These are phyloP conservation scores for Coleophoma crateriformis DNA, from an alignment of 2,329 filamentous ascomycete genomes.

Conservation along the genomic window DNA sequence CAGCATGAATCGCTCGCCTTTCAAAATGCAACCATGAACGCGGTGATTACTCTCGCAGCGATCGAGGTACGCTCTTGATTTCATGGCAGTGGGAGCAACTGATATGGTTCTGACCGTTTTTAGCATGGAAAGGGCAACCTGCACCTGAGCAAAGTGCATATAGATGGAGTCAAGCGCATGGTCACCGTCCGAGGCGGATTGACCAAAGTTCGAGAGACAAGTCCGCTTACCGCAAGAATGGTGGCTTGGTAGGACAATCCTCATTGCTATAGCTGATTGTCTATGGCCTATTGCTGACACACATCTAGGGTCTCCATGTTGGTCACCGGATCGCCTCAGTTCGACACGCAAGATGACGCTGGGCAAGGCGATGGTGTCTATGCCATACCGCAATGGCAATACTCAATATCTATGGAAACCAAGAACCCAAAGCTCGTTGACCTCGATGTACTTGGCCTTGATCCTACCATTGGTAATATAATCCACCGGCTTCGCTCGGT, in stretches of 20 bases:
- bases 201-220: conserved; percentile 37
- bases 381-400: conserved; percentile 42
- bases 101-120: background rate
- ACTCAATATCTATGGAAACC: conserved; percentile 14
- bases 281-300: background rate
- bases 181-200: conserved; percentile 46
- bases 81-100: background rate
- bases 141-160: conserved; percentile 37
- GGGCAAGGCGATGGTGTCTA: conserved; percentile 43
- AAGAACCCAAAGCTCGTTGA: background rate
- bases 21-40: conserved; percentile 50
- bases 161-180: conserved; percentile 42
- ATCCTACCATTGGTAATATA: conserved; percentile 8
- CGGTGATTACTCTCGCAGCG: conserved; percentile 50
- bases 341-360: conserved; percentile 42
- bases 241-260: background rate
- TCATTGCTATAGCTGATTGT: background rate
- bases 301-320: conserved; percentile 49
- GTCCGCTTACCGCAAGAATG: conserved; percentile 43
- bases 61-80: conserved; percentile 39
- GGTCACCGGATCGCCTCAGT: conserved; percentile 46
- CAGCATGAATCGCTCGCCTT: conserved; percentile 38
- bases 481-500: conserved; percentile 20
- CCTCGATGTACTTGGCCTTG: conserved; percentile 27
- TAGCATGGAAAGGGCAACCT: conserved; percentile 49